Base-by-base conservation (phyloP, 768 basidiomycete species). In the Tylopilus balloui region DNA sequence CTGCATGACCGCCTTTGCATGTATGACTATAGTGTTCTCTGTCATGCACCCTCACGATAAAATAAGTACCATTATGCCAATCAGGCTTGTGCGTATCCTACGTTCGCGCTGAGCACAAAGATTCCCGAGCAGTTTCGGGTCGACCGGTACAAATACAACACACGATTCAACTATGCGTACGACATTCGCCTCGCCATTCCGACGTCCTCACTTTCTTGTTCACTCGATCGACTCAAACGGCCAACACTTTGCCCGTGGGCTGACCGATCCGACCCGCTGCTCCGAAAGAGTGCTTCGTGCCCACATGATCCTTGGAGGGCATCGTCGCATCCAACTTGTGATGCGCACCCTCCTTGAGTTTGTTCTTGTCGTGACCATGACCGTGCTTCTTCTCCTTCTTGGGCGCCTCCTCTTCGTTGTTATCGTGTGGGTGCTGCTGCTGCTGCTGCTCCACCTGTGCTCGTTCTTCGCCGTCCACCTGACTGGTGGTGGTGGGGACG, bases 251-350 rank as follows among this genome's bases (percentile, higher is more conserved):
- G 24, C 78, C 78, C 41, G 71, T 75, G 36, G 83, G 83, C 59
- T 84, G 83, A 4, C 71, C 73, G 50, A 84, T 83, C 48, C 82
- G 70, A 24, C 75, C 78, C 1, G 61, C 73, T 11, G 61, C 75
- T 15, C 73, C 77, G 53, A 73, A 75, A 0, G 53, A 62, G 35
- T 72, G 73, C 19, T 64, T 63, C 3, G 59, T 56, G 17, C 53
- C 51, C 53, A 63, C 55, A 12, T 58, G 48, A 41, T 78, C 75
- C 51, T 73, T 72, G 25, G 78, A 78, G 4, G 82, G 81, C 51
- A 67, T 64, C 10, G 73, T 78, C 46, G 57, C 67, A 53, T 80
- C 78, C 3, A 66, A 56, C 60, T 81, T 83, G 57, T 64, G 65
- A 42, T 76, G 67, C 2, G 68, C 68, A 21, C 69, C 69, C 55